These are phyloP conservation scores for Apocynum venetum DNA, from an alignment of 257 asterid species.

Conservation along the genomic window DNA sequence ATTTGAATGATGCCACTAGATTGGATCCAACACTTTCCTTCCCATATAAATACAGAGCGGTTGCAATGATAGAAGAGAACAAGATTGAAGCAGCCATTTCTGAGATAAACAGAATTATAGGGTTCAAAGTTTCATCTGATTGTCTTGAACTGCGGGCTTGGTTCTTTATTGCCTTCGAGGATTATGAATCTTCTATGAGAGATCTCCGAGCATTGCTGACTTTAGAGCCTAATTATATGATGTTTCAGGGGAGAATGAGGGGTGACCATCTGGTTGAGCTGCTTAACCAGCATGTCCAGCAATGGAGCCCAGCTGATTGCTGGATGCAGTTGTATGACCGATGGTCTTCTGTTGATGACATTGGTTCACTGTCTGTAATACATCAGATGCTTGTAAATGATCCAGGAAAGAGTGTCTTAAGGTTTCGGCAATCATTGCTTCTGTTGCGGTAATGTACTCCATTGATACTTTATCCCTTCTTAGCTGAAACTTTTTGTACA, in stretches of 20 bases:
- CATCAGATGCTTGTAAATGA: conserved; percentile 43
- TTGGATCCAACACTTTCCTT: conserved; percentile 46
- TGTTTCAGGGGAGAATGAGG: conserved; percentile 46
- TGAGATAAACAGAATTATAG: conserved; percentile 38
- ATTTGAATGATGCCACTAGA: conserved; percentile 43
- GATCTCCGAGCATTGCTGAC: conserved; percentile 45
- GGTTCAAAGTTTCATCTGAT: conserved; percentile 45
- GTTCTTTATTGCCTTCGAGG: conserved; percentile 40
- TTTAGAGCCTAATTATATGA: conserved; percentile 41
- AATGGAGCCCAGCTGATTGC: conserved; percentile 55
- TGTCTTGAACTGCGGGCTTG: conserved; percentile 48
- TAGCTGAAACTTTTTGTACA: neutral
- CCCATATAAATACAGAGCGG: conserved; percentile 46
- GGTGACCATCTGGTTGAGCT: conserved; percentile 44
- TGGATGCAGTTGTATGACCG: conserved; percentile 49
- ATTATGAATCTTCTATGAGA: conserved; percentile 42
- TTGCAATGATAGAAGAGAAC: conserved; percentile 38
- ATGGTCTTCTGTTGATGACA: conserved; percentile 54
- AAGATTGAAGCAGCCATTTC: conserved; percentile 34
- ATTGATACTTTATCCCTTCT: neutral
- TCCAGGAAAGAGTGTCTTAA: conserved; percentile 40
- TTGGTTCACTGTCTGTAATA: conserved; percentile 47
- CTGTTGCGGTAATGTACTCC: conserved; percentile 33
- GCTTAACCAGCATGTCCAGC: conserved; percentile 29
- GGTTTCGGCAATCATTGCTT: conserved; percentile 48